Conservation (phyloP, 2,329 filamentous ascomycete genomes). For the Ascochyta koolunga region DNA sequence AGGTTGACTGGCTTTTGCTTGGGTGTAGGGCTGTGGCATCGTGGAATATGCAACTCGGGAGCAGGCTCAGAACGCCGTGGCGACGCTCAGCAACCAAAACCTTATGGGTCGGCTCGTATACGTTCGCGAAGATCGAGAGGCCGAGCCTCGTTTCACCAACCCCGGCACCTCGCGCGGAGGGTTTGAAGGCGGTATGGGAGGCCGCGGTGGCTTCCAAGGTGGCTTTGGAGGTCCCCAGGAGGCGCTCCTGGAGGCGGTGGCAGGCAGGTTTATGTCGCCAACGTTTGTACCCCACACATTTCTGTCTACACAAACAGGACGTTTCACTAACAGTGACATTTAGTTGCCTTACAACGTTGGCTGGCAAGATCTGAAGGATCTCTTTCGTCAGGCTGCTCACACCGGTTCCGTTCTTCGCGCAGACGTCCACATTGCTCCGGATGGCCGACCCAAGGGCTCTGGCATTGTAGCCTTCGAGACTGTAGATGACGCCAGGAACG, state of each 20-base stretch:
- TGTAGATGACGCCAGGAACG: slow-evolving; percentile 90
- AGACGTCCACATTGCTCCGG: slow-evolving; percentile 89
- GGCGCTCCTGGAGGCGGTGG: slow-evolving; percentile 70
- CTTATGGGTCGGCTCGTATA: slow-evolving; percentile 98
- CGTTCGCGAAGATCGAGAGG: slow-evolving; percentile 97
- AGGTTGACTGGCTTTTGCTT: slow-evolving; percentile 96
- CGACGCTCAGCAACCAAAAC: slow-evolving; percentile 98
- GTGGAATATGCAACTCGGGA: slow-evolving; percentile 99
- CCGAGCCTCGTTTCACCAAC: slow-evolving; percentile 93
- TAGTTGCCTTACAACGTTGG: slow-evolving; percentile 97
- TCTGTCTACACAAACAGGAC: slow-evolving; percentile 27
- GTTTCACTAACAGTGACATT: slow-evolving; percentile 41
- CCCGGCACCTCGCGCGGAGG: slow-evolving; percentile 63
- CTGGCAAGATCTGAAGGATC: slow-evolving; percentile 98
- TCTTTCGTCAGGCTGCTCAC: slow-evolving; percentile 84
- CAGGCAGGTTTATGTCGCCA: slow-evolving; percentile 95
- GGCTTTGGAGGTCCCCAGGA: slow-evolving; percentile 58
- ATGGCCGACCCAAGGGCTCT: slow-evolving; percentile 93
- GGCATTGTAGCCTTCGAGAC: slow-evolving; percentile 97
- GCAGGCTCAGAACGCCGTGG: slow-evolving; percentile 96
- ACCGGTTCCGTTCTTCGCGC: slow-evolving; percentile 76
- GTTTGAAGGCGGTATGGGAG: slow-evolving; percentile 49
- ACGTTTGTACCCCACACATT: slow-evolving; percentile 73
- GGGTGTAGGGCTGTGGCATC: slow-evolving; percentile 99
- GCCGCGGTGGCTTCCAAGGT: slow-evolving; percentile 54